A percentile compares a stretch with the other conserved stretches of the same genome.
phyloP scores from a whole-genome alignment of 2,329 filamentous ascomycete species.

The Fusarium tjaetaba region DNA sequence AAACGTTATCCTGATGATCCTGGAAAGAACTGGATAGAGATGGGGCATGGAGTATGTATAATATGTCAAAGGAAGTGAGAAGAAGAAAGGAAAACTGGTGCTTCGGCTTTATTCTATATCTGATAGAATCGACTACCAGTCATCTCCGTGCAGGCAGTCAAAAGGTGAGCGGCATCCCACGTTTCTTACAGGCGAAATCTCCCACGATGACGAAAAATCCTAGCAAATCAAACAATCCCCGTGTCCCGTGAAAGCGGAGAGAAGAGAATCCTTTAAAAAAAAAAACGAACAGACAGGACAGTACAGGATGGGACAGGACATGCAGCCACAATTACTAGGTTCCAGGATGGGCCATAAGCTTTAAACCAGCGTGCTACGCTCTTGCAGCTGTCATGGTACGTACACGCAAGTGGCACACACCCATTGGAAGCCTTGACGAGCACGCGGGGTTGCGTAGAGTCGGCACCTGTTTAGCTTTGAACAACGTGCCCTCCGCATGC shows the following conservation, averaged over 20 bases:
- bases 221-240: constrained; percentile 3
- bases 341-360: background rate
- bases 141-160: background rate
- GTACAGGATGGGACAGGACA: background rate
- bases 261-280: constrained; percentile 38
- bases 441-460: background rate
- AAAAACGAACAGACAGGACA: background rate
- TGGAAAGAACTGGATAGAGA: background rate
- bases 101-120: background rate
- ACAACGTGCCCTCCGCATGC: background rate
- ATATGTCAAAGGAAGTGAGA: background rate
- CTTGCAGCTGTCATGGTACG: constrained; percentile 1
- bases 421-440: background rate
- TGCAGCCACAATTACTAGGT: background rate
- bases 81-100: background rate
- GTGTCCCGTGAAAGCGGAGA: constrained; percentile 37
- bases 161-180: background rate
- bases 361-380: background rate
- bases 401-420: background rate
- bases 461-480: background rate
- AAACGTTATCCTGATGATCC: background rate
- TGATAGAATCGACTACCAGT: background rate
- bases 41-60: background rate
- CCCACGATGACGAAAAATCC: background rate
- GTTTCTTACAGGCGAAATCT: background rate